Evolutionary conservation across 164 flowering plant species (phyloP).

Genomic region (Kingdonia uniflora): DNA sequence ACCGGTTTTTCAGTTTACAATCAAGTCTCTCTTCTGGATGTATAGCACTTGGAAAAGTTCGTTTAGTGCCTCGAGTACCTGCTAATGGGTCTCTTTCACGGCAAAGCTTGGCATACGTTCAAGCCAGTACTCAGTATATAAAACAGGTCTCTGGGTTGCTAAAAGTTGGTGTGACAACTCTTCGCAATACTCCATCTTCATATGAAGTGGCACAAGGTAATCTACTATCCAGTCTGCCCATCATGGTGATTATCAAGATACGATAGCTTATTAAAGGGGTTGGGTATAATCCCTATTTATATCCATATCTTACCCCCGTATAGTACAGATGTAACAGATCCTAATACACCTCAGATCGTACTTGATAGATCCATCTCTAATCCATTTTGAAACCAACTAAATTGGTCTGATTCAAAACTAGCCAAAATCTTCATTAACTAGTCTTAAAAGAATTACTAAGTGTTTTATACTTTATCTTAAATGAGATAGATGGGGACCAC

Average conservation of each 20-base stretch:
- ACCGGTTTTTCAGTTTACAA: slow-evolving; percentile 34
- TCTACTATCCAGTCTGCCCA: no score
- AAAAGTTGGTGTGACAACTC: slow-evolving; percentile 64
- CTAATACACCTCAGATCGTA: not conserved
- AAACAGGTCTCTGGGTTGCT: slow-evolving; percentile 80
- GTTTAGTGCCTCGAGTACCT: slow-evolving; percentile 40
- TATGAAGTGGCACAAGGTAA: slow-evolving; percentile 76
- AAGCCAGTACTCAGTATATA: slow-evolving; percentile 73
- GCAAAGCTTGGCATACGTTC: slow-evolving; percentile 69
- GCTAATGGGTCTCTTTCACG: slow-evolving; percentile 57
- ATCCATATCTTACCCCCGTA: no score
- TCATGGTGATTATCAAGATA: no score
- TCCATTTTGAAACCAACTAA: no score
- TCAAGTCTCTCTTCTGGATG: slow-evolving; percentile 57
- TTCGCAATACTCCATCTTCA: slow-evolving; percentile 62
- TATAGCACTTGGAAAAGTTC: slow-evolving; percentile 50
- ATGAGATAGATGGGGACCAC: no score
- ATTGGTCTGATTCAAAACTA: no score
- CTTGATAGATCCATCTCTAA: not conserved
- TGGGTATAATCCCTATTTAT: no score
- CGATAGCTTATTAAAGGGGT: no score
- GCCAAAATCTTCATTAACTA: no score
- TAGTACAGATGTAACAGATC: no score
- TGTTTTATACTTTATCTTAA: no score
- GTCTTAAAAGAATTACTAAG: no score